Conservation (phyloP, 2,329 filamentous ascomycete species). For the Ophiostoma sp. region DNA sequence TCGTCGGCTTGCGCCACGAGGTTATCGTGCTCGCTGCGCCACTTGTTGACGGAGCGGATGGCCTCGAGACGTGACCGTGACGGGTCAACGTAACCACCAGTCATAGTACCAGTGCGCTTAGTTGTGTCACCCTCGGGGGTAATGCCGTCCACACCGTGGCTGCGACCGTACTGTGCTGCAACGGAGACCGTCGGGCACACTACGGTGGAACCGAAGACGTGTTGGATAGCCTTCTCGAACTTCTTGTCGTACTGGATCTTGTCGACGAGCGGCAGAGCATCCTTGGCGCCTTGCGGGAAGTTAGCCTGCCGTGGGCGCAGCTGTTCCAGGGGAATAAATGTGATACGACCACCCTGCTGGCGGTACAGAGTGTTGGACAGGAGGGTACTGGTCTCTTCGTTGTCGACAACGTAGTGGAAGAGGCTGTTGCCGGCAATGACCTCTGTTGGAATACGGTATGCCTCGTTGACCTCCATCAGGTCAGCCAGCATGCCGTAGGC, state of each 20-base stretch:
- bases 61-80: constrained; percentile 84
- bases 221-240: constrained; percentile 84
- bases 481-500: constrained; percentile 93
- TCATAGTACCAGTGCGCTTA: constrained; percentile 93
- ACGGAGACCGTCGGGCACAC: constrained; percentile 88
- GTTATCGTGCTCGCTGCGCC: constrained; percentile 71
- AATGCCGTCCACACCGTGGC: constrained; percentile 87
- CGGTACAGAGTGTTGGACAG: constrained; percentile 78
- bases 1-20: constrained; percentile 64
- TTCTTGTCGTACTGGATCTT: constrained; percentile 76
- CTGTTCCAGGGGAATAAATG: constrained; percentile 90
- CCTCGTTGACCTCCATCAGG: constrained; percentile 81
- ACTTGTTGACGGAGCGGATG: constrained; percentile 71
- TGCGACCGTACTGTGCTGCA: constrained; percentile 87
- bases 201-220: constrained; percentile 94
- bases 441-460: constrained; percentile 85
- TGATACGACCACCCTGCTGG: constrained; percentile 80
- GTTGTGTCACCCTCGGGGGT: constrained; percentile 93
- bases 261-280: constrained; percentile 82
- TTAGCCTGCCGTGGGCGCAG: constrained; percentile 70
- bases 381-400: constrained; percentile 79
- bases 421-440: constrained; percentile 89
- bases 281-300: constrained; percentile 73
- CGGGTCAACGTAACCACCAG: constrained; percentile 88
- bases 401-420: constrained; percentile 96